Percentiles rank a stretch among this genome's conserved stretches.
phyloP scores from a whole-genome alignment of 2,329 filamentous ascomycete species.

The Claviceps humidiphila region DNA sequence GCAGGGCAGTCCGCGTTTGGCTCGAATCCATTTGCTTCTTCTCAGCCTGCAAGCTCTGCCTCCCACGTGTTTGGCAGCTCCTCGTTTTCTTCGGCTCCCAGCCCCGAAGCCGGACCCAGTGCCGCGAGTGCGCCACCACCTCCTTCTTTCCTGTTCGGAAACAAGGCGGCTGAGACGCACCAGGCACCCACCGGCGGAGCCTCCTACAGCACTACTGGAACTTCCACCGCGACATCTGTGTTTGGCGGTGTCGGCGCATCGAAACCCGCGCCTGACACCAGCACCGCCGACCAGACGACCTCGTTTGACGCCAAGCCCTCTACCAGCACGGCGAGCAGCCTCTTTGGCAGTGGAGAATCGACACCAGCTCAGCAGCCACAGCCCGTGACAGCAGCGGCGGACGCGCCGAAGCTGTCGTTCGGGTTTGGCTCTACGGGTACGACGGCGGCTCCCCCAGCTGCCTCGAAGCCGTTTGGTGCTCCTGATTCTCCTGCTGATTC shows the following conservation, averaged over 20 bases:
- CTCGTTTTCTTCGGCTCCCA: slow-evolving; percentile 3
- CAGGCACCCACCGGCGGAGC: slow-evolving; percentile 8
- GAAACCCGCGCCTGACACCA: slow-evolving; percentile 6
- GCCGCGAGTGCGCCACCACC: slow-evolving; percentile 19
- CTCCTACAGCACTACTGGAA: slow-evolving; percentile 7
- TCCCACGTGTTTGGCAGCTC: slow-evolving; percentile 14
- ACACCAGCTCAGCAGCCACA: slow-evolving; percentile 11
- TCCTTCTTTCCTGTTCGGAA: slow-evolving; percentile 22
- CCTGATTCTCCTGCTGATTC: slow-evolving; percentile 19
- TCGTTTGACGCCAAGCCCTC: slow-evolving; percentile 15
- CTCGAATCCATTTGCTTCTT: slow-evolving; percentile 18
- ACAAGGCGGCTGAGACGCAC: slow-evolving; percentile 18
- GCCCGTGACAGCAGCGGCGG: slow-evolving; percentile 3
- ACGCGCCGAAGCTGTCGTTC: slow-evolving; percentile 18
- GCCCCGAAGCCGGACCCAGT: slow-evolving; percentile 14
- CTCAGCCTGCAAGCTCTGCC: slow-evolving; percentile 18
- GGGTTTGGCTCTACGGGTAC: slow-evolving; percentile 20
- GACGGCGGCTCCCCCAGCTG: slow-evolving; percentile 14
- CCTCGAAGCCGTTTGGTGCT: slow-evolving; percentile 25
- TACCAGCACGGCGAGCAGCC: slow-evolving; percentile 5
- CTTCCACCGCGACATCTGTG: slow-evolving; percentile 1
- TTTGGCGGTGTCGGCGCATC: slow-evolving; percentile 5
- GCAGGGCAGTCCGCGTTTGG: slow-evolving; percentile 17
- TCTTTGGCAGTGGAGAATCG: slow-evolving; percentile 5
- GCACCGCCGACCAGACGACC: not conserved